Evolutionary conservation across 805 yeast species (phyloP), one percentile per base, ranked within the genome.

Genomic region (Candida hungchunana): DNA sequence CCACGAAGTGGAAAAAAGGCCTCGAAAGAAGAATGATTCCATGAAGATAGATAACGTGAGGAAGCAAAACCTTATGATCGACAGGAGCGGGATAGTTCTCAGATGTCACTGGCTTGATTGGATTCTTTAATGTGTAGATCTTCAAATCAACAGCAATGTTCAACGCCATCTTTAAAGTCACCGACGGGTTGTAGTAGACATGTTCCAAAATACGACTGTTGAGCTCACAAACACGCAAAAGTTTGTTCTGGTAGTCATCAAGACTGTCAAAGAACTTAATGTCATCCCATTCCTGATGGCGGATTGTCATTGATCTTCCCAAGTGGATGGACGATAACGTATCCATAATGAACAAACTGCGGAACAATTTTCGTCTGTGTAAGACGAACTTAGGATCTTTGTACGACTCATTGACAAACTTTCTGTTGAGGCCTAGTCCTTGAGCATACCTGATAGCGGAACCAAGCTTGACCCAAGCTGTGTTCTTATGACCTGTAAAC

Each of bases 381-480:
- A 51, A 18, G 1, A 52, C 53, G 33, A 51, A 52, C 11, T 41
- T 46, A 7, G 31, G 27, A 24, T 61, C 64, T n/a, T 50, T 46
- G 41, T 57, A 57, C 1, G 58, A 54, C 34, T 64, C 67, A 43
- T 67, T 67, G 27, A 66, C 60, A 26, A 42, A 57, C 36, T 48
- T 59, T 32, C 69, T 47, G 43, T 67, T 64, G 23, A 67, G 40
- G 0, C 74, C 75, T 33, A 68, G 47, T 0, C 69, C 54, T 46
- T 64, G 69, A 0, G 71, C 72, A 44, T 60, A 54, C 18, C 67
- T 51, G n/a, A 69, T 65, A 2, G 71, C 66, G 14, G 46, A 41
- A 7, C 72, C 71, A 17, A 69, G 43, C 43, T 59, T 60, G 11
- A 67, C 52, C 74, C 74, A 70, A 5, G 73, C 66, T 0, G 66